Base-by-base conservation (phyloP, 331 rosid genomes). In the Telfairia occidentalis region DNA sequence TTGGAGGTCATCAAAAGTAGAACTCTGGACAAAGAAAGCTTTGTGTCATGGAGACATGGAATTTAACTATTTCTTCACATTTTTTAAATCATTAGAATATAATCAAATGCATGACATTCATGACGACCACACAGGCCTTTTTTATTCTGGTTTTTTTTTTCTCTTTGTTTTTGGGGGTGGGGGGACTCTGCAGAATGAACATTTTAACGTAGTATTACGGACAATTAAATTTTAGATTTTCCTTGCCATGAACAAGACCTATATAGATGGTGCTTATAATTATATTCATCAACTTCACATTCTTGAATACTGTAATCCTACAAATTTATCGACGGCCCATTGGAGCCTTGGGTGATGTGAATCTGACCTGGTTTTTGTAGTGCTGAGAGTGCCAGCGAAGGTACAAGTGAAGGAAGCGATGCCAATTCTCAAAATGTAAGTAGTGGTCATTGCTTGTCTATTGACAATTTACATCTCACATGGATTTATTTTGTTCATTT, bases 321-420 rank as follows among this genome's bases (percentile, higher is more conserved):
- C 9, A 45, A 18, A 29, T 29, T 29, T 48, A 16, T 46, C 30
- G 40, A 43, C 38, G 19, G 42, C 26, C 28, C 42, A 71, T 46
- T 48, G 78, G 37, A 34, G 45, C 77, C 76, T 85, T 35, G 66
- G 80, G 82, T 87, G 83, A 84, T 87, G 16, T 65, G 40, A 49
- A 76, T 59, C n/a, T 67, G 71, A 60, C 57, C 83, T 79, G 79
- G 75, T 73, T 48, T 46, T 61, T 94, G 87, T 89, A 95, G 99
- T 87, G 96, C 90, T 81, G 97, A 91, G 75, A 95, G 99, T 84
- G 97, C 82, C 59, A 95, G 96, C 78, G 98, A 95, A 74, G 99
- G 96, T 38, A 79, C 92, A 8, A 95, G 97, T 83, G 99, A 95
- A 78, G 99, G 99, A 82, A 95, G 97, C 23, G 99, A 91, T 81